A percentile compares a stretch with the other conserved stretches of the same genome.
Conservation (phyloP, 73 alveolate genomes). For the Symbiodinium pilosum region DNA sequence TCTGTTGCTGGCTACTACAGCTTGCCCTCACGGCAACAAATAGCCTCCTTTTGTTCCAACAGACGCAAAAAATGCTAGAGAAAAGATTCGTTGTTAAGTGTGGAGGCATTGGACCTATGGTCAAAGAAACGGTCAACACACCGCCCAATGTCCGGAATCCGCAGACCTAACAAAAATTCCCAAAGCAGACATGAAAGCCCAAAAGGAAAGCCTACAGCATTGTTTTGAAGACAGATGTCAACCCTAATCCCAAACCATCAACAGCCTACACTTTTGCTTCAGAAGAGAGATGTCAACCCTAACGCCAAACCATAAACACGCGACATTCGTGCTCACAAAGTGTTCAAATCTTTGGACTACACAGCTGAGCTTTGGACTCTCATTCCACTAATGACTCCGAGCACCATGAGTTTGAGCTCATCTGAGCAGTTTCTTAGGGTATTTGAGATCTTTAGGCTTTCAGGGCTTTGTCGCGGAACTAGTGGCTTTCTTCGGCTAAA, state of each 20-base stretch:
- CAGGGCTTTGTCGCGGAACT: background rate
- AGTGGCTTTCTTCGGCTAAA: background rate
- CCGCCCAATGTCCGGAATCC: too few species aligned
- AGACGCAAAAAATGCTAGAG: too few species aligned
- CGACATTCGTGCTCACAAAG: background rate
- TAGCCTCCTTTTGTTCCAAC: too few species aligned
- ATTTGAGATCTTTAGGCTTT: background rate
- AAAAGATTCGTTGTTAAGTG: too few species aligned
- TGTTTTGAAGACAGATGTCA: background rate
- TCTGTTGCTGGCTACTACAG: too few species aligned
- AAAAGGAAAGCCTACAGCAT: too few species aligned
- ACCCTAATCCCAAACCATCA: background rate
- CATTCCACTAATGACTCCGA: conserved; percentile 84
- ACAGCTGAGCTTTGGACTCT: background rate
- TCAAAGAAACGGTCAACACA: too few species aligned
- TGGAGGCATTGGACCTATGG: too few species aligned
- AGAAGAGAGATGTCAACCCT: background rate
- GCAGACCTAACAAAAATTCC: too few species aligned
- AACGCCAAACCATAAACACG: background rate
- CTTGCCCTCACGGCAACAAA: too few species aligned
- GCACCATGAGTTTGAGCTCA: conserved; percentile 91
- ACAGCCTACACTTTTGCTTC: background rate
- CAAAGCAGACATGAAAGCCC: too few species aligned
- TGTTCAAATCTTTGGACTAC: background rate
- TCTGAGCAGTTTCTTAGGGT: background rate